Evolutionary conservation across 2,329 filamentous ascomycete species (phyloP).

Genomic region (Westerdykella sp.): DNA sequence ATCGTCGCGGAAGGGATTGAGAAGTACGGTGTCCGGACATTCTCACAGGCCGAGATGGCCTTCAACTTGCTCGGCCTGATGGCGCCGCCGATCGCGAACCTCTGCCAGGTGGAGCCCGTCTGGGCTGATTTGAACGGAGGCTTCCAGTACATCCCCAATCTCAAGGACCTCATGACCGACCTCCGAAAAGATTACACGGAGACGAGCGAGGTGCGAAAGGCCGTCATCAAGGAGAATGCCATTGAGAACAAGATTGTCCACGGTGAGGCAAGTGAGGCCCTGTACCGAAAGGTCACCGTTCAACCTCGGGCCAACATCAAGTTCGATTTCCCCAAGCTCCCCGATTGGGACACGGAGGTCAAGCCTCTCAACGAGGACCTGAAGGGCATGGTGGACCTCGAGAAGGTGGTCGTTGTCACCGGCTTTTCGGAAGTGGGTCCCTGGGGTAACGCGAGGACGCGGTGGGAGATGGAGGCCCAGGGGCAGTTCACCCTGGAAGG

Average conservation of each 20-base stretch:
- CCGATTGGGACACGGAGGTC: conserved; percentile 86
- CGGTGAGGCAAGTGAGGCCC: conserved; percentile 80
- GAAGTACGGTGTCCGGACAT: conserved; percentile 92
- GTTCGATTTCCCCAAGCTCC: conserved; percentile 85
- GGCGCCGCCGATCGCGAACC: conserved; percentile 86
- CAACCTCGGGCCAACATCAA: conserved; percentile 97
- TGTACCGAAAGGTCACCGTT: conserved; percentile 92
- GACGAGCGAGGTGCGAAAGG: conserved; percentile 85
- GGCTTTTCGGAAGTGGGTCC: conserved; percentile 94
- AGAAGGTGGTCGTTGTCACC: conserved; percentile 95
- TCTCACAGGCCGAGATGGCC: conserved; percentile 99
- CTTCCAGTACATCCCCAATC: conserved; percentile 91
- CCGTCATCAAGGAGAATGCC: conserved; percentile 90
- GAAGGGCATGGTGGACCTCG: conserved; percentile 97
- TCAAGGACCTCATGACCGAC: conserved; percentile 90
- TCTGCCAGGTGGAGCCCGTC: conserved; percentile 92
- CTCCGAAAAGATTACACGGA: conserved; percentile 93
- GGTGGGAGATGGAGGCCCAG: conserved; percentile 98
- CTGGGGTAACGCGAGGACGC: conserved; percentile 96
- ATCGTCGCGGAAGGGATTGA: conserved; percentile 95
- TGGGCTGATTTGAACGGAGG: conserved; percentile 97
- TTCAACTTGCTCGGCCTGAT: conserved; percentile 97
- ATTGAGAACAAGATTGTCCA: conserved; percentile 98
- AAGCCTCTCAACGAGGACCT: conserved; percentile 81
- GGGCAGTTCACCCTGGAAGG: conserved; percentile 96